phyloP scores from a whole-genome alignment of 208 protist genomes.

The Endotrypanum monterogeii region DNA sequence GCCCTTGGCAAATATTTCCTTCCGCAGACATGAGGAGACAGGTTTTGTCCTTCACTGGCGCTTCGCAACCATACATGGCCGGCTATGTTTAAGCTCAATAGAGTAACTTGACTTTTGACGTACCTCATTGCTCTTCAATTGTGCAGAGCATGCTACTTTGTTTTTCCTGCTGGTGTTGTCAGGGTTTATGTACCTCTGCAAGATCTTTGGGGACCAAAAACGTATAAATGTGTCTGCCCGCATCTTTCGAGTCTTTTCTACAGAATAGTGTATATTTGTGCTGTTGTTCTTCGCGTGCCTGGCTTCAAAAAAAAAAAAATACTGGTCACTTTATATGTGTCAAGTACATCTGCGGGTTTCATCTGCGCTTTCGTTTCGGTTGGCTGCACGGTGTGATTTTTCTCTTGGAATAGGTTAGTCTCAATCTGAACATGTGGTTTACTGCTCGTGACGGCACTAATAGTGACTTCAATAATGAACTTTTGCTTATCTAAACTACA shows the following conservation, averaged over 20 bases:
- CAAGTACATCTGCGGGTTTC: neutral
- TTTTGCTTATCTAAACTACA: too few species aligned
- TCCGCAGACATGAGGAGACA: neutral
- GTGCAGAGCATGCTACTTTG: neutral
- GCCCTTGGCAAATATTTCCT: neutral
- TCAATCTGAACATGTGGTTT: neutral
- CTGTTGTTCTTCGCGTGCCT: neutral
- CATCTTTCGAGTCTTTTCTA: neutral
- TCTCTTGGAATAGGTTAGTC: neutral
- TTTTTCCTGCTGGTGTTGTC: too few species aligned
- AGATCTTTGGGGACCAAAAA: neutral
- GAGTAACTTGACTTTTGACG: neutral
- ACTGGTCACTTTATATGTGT: neutral
- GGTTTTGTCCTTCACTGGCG: neutral
- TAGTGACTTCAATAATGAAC: neutral
- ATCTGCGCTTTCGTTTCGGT: neutral
- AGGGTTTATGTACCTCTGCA: neutral
- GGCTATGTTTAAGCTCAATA: too few species aligned
- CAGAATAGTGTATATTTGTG: neutral
- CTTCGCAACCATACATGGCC: neutral
- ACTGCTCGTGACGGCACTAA: neutral
- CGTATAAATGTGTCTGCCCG: neutral
- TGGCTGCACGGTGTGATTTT: neutral
- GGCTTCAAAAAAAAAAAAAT: too few species aligned
- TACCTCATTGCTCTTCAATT: neutral